Conservation (phyloP, 78 protist species). For the Emiliania huxleyi region DNA sequence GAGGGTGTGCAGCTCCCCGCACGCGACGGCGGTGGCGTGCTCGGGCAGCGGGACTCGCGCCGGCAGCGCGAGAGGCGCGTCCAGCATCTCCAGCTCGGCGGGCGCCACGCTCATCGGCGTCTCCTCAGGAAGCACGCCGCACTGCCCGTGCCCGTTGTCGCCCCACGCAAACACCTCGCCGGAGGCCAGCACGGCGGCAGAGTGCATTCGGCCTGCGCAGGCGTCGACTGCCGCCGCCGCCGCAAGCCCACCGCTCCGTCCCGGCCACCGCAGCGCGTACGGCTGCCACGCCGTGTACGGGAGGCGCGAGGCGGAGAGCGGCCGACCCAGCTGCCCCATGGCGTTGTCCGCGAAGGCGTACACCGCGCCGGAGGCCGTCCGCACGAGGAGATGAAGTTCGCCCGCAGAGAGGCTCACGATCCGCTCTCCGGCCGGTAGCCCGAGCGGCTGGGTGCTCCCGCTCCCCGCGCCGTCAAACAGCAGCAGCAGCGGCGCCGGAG, state of each 20-base stretch:
- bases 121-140: neutral
- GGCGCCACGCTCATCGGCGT: neutral
- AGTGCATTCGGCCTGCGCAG: neutral
- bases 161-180: neutral
- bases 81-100: neutral
- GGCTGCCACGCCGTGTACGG: neutral
- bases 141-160: neutral
- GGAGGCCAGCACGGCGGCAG: neutral
- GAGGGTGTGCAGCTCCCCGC: neutral
- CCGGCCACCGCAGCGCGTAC: neutral
- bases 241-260: neutral
- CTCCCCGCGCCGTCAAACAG: neutral
- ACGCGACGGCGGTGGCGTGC: neutral
- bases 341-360: neutral
- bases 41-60: neutral
- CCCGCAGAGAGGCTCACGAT: neutral
- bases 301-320: neutral
- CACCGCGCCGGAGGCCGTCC: neutral
- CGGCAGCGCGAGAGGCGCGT: neutral
- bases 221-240: neutral
- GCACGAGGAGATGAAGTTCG: neutral
- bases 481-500: neutral
- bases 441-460: neutral
- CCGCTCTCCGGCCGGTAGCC: neutral
- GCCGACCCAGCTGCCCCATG: neutral